Conservation (phyloP, 352 stramenopile species). For the Thalassiosira hispida region DNA sequence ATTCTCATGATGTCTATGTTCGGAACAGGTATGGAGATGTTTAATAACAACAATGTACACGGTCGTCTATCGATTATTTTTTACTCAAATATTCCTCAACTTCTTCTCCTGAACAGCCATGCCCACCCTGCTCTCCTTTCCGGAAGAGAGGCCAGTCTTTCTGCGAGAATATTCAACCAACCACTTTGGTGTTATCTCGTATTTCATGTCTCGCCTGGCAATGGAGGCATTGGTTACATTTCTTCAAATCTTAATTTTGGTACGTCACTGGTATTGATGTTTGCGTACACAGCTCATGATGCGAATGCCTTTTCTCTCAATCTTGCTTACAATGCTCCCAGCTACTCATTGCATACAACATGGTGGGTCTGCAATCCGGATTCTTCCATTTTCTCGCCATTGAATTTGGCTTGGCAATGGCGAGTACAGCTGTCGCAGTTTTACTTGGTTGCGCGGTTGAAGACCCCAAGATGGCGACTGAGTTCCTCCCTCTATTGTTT, state of each 20-base stretch:
- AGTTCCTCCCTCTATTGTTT: constrained; percentile 83
- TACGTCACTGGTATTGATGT: constrained; percentile 34
- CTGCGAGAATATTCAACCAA: constrained; percentile 85
- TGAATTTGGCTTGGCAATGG: constrained; percentile 70
- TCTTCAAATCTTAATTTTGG: constrained; percentile 51
- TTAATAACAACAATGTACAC: no score
- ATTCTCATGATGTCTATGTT: constrained; percentile 74
- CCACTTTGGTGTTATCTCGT: constrained; percentile 78
- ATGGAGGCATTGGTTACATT: constrained; percentile 71
- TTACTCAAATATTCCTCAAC: no score
- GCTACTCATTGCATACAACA: constrained; percentile 66
- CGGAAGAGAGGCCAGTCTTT: constrained; percentile 82
- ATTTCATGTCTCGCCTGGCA: constrained; percentile 80
- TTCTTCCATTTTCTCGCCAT: constrained; percentile 74
- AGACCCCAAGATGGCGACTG: constrained; percentile 74
- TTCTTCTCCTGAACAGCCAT: no score
- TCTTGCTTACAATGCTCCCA: not conserved
- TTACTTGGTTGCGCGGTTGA: constrained; percentile 75
- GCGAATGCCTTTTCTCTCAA: not conserved
- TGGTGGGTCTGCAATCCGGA: constrained; percentile 71
- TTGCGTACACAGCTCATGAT: not conserved
- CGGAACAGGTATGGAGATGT: no score
- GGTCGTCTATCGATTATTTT: no score
- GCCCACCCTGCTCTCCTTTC: constrained; percentile 72
- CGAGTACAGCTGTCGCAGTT: constrained; percentile 66